Conservation (phyloP, 768 basidiomycete species). For the Suillus brevipes region DNA sequence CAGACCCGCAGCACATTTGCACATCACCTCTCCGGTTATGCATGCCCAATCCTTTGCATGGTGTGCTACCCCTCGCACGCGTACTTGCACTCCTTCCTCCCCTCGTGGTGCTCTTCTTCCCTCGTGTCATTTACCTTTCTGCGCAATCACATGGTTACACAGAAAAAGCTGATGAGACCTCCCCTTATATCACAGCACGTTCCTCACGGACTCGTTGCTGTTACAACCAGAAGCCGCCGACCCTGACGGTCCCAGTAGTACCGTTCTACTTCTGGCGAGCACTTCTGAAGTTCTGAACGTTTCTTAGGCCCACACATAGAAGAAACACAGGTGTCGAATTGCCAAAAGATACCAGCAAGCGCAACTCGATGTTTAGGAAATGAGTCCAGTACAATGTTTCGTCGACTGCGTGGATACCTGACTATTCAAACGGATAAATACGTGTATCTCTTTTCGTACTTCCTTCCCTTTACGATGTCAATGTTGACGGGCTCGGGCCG, state of each 20-base stretch:
- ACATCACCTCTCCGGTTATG: slow-evolving; percentile 27
- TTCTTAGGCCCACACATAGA: neutral
- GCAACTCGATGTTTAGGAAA: slow-evolving; percentile 41
- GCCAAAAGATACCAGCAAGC: slow-evolving; percentile 17
- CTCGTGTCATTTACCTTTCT: slow-evolving; percentile 64
- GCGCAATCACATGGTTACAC: slow-evolving; percentile 27
- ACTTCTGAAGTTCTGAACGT: neutral
- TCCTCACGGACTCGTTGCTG: slow-evolving; percentile 47
- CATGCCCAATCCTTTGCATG: slow-evolving; percentile 44
- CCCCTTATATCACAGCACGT: slow-evolving; percentile 26
- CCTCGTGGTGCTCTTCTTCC: slow-evolving; percentile 59
- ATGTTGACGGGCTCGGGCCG: no score
- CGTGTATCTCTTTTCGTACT: no score
- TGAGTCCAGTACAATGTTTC: slow-evolving; percentile 75
- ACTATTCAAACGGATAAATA: slow-evolving; percentile 46
- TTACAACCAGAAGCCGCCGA: slow-evolving; percentile 45
- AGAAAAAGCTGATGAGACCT: slow-evolving; percentile 20
- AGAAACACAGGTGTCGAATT: slow-evolving; percentile 9
- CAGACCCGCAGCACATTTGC: slow-evolving; percentile 24
- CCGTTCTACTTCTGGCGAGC: no score
- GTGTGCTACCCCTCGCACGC: slow-evolving; percentile 63
- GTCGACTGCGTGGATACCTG: slow-evolving; percentile 76
- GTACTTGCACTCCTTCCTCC: slow-evolving; percentile 61
- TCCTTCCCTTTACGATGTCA: no score
- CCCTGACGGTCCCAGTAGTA: slow-evolving; percentile 35